phyloP scores from a whole-genome alignment of 805 yeast genomes.

The Yarrowia keelungensis region DNA sequence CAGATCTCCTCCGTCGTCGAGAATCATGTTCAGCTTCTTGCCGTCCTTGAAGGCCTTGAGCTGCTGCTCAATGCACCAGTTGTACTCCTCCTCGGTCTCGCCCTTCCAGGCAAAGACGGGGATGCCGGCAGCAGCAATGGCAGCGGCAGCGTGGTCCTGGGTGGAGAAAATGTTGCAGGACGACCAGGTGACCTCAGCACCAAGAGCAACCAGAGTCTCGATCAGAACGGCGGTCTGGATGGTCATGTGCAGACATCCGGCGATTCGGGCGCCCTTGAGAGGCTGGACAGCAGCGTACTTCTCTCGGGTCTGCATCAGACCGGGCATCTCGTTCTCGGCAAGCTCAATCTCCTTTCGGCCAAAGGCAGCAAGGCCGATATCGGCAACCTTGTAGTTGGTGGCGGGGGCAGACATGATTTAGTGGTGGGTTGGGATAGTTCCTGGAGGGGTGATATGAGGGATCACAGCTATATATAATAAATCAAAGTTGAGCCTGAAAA shows the following conservation, averaged over 20 bases:
- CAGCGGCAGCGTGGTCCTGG: conserved; percentile 99
- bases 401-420: conserved; percentile 51
- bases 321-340: conserved; percentile 99
- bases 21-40: conserved; percentile 92
- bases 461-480: background rate
- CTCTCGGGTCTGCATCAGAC: conserved; percentile 96
- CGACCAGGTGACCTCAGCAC: conserved; percentile 99
- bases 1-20: conserved; percentile 99
- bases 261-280: conserved; percentile 96
- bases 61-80: conserved; percentile 99
- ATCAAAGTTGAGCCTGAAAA: conserved; percentile 1
- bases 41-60: conserved; percentile 96
- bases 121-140: conserved; percentile 98
- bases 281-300: conserved; percentile 93
- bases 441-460: background rate
- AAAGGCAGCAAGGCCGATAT: conserved; percentile 97
- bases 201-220: conserved; percentile 95
- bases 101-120: conserved; percentile 99
- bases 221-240: conserved; percentile 98
- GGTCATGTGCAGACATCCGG: conserved; percentile 99
- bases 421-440: conserved; percentile 1
- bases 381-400: conserved; percentile 91
- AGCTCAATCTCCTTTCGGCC: conserved; percentile 99
- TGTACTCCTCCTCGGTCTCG: conserved; percentile 99
- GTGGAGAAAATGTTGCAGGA: conserved; percentile 99